Evolutionary conservation across 495 filamentous ascomycete genomes (phyloP).

Genomic region (Penicillium cataractarum): DNA sequence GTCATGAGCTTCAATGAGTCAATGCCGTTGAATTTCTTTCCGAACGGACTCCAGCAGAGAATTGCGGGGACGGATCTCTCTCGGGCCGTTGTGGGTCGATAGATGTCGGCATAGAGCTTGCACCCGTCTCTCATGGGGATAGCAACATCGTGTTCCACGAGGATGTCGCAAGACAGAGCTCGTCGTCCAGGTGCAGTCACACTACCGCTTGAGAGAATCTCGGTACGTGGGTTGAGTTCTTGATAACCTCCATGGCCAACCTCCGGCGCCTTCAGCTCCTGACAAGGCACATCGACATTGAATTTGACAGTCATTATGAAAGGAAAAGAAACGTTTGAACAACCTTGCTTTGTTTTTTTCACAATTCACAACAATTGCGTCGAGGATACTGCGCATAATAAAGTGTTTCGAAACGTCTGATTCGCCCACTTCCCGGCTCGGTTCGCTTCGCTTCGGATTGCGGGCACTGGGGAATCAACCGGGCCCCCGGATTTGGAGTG

Average conservation of each 20-base stretch:
- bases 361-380: background rate
- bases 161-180: slow-evolving; percentile 17
- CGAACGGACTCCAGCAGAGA: slow-evolving; percentile 37
- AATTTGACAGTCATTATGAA: slow-evolving; percentile 11
- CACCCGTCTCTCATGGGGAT: slow-evolving; percentile 33
- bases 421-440: slow-evolving; percentile 5
- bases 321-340: background rate
- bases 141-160: slow-evolving; percentile 27
- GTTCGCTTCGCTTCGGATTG: slow-evolving; percentile 10
- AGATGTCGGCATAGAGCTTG: slow-evolving; percentile 35
- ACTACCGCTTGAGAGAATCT: slow-evolving; percentile 19
- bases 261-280: slow-evolving; percentile 11
- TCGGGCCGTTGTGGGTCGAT: slow-evolving; percentile 24
- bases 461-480: background rate
- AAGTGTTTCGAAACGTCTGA: background rate
- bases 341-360: background rate
- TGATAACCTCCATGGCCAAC: slow-evolving; percentile 4
- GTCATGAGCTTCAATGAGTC: slow-evolving; percentile 18
- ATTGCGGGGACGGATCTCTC: slow-evolving; percentile 32
- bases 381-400: background rate
- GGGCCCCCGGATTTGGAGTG: background rate
- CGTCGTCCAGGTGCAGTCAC: slow-evolving; percentile 14
- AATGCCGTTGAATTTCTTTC: slow-evolving; percentile 35
- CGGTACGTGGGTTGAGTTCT: slow-evolving; percentile 5
- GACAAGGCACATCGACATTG: slow-evolving; percentile 12